phyloP scores from a whole-genome alignment of 2,329 filamentous ascomycete species.

The Ophiostoma triangulosporum region DNA sequence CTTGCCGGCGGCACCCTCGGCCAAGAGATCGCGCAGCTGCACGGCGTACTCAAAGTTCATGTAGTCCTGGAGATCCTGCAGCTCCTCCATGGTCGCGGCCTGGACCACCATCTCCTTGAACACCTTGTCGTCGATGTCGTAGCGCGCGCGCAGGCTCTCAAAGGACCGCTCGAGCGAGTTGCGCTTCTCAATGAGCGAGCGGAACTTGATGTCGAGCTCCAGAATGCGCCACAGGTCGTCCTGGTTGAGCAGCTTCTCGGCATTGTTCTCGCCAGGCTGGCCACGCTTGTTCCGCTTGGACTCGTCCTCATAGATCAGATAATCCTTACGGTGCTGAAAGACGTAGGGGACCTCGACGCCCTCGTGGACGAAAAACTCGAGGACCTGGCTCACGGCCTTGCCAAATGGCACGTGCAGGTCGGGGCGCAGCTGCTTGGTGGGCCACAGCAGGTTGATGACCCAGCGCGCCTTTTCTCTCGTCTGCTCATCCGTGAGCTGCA shows the following conservation, averaged over 20 bases:
- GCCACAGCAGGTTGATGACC: conserved; percentile 83
- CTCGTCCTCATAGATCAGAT: conserved; percentile 80
- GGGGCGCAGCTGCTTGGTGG: conserved; percentile 62
- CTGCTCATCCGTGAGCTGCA: conserved; percentile 69
- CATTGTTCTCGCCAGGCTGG: conserved; percentile 54
- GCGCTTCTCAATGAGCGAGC: conserved; percentile 82
- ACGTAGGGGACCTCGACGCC: conserved; percentile 95
- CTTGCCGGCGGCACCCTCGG: conserved; percentile 32
- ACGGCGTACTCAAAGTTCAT: conserved; percentile 84
- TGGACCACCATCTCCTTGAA: conserved; percentile 71
- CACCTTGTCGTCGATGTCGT: conserved; percentile 34
- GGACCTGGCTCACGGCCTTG: conserved; percentile 76
- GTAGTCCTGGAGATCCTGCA: conserved; percentile 94
- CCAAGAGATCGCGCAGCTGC: conserved; percentile 63
- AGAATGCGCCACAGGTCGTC: conserved; percentile 92
- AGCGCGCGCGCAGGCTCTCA: conserved; percentile 52
- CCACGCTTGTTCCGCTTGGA: conserved; percentile 50
- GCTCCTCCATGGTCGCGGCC: conserved; percentile 80
- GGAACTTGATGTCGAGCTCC: conserved; percentile 89
- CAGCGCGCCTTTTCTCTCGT: conserved; percentile 82
- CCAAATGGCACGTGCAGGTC: conserved; percentile 74
- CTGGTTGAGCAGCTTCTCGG: conserved; percentile 82
- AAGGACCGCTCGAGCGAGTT: conserved; percentile 71
- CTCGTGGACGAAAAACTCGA: conserved; percentile 90
- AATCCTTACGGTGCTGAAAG: conserved; percentile 96